Evolutionary conservation across 176 grass and related monocot genomes (phyloP).

Genomic region (Poa pratensis): DNA sequence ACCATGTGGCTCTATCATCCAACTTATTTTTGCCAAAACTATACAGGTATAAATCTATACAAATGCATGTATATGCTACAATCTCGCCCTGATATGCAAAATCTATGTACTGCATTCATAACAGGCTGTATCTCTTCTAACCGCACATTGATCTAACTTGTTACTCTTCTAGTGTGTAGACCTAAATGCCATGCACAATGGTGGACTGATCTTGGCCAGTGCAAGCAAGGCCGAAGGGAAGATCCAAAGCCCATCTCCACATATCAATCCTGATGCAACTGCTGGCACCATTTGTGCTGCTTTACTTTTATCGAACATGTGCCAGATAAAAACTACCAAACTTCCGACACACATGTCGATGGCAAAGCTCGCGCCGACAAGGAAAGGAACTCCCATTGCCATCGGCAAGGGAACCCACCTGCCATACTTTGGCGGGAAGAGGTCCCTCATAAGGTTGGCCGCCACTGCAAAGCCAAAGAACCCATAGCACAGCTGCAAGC

Average conservation of each 20-base stretch:
- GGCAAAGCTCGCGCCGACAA: slow-evolving; percentile 87
- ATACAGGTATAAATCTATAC: not conserved
- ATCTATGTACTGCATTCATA: slow-evolving; percentile 12
- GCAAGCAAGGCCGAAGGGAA: slow-evolving; percentile 91
- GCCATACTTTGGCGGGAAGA: slow-evolving; percentile 69
- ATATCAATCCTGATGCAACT: slow-evolving; percentile 94
- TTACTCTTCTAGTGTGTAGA: slow-evolving; percentile 48
- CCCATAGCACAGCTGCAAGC: slow-evolving; percentile 89
- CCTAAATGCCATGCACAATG: slow-evolving; percentile 94
- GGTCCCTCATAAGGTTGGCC: slow-evolving; percentile 67
- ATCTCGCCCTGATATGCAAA: not conserved
- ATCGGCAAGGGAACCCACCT: slow-evolving; percentile 85
- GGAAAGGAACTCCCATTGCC: slow-evolving; percentile 93
- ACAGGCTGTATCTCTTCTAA: not conserved
- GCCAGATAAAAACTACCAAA: slow-evolving; percentile 76
- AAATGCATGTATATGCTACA: not conserved
- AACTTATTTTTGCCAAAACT: not conserved
- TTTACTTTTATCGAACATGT: slow-evolving; percentile 63
- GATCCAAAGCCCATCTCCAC: slow-evolving; percentile 95
- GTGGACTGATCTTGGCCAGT: slow-evolving; percentile 78
- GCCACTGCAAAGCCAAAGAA: slow-evolving; percentile 89
- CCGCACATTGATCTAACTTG: not conserved
- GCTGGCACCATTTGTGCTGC: slow-evolving; percentile 84
- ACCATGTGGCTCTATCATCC: not conserved
- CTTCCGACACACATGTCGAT: slow-evolving; percentile 93